These are phyloP conservation scores for Saccharomycopsis oosterbeekiorum DNA, from an alignment of 805 yeast genomes.

Conservation along the genomic window DNA sequence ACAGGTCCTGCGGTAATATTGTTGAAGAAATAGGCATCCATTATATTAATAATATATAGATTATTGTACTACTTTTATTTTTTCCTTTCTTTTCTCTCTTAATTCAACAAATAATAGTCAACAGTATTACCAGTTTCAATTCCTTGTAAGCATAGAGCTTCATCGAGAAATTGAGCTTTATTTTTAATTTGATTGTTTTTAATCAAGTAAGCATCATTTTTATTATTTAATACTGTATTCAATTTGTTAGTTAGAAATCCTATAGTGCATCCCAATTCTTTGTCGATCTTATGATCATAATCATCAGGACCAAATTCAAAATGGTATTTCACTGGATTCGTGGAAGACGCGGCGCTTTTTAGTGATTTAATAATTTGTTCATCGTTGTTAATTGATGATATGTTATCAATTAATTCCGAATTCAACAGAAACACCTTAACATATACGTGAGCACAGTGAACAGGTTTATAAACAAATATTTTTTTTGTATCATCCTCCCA, in stretches of 20 bases:
- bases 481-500: slow-evolving; percentile 50
- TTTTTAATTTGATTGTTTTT: slow-evolving; percentile 22
- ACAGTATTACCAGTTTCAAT: slow-evolving; percentile 45
- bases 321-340: slow-evolving; percentile 44
- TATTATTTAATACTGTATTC: slow-evolving; percentile 31
- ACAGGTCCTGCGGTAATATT: slow-evolving; percentile 9
- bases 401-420: not conserved
- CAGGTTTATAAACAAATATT: slow-evolving; percentile 60
- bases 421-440: slow-evolving; percentile 37
- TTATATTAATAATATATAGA: not conserved
- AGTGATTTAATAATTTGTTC: not conserved
- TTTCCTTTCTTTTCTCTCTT: not conserved
- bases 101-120: slow-evolving; percentile 25
- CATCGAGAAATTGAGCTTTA: slow-evolving; percentile 18
- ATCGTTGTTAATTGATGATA: not conserved
- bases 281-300: slow-evolving; percentile 46
- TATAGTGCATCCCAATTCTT: slow-evolving; percentile 62
- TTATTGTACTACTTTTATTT: too few species aligned
- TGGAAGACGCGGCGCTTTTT: not conserved
- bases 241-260: slow-evolving; percentile 50
- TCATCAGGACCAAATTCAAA: slow-evolving; percentile 80
- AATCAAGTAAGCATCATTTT: slow-evolving; percentile 31
- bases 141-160: slow-evolving; percentile 42
- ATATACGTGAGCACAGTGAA: slow-evolving; percentile 69
- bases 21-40: not conserved